Percentiles rank a stretch among this genome's conserved stretches.
These are phyloP conservation scores for Globisporangium emineosum DNA, from an alignment of 352 stramenopile species.

Conservation along the genomic window DNA sequence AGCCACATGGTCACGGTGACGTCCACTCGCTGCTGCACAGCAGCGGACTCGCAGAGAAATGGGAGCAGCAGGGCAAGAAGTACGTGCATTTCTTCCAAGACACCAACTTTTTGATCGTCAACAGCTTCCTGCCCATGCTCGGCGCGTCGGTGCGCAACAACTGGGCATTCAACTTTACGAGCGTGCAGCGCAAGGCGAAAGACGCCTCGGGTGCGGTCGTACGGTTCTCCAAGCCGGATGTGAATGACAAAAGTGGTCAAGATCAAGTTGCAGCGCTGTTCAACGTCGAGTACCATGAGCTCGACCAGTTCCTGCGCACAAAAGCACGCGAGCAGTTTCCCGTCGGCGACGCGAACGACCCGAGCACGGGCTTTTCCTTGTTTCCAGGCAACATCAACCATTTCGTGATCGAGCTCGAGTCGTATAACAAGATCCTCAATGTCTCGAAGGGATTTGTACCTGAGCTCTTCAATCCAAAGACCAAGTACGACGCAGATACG, in stretches of 20 bases:
- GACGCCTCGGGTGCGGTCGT: slow-evolving; percentile 80
- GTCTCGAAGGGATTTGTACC: slow-evolving; percentile 50
- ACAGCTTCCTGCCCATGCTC: slow-evolving; percentile 87
- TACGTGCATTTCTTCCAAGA: slow-evolving; percentile 96
- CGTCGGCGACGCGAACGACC: slow-evolving; percentile 62
- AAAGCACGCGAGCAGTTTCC: slow-evolving; percentile 38
- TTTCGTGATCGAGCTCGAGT: slow-evolving; percentile 45
- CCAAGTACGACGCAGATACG: slow-evolving; percentile 14
- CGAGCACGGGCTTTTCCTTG: slow-evolving; percentile 42
- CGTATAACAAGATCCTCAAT: slow-evolving; percentile 50
- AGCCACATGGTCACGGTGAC: slow-evolving; percentile 98
- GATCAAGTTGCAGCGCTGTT: slow-evolving; percentile 33
- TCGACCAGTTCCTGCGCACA: slow-evolving; percentile 62
- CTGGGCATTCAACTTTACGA: slow-evolving; percentile 93
- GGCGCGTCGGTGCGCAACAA: slow-evolving; percentile 82
- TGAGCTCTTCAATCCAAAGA: slow-evolving; percentile 77
- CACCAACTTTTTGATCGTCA: slow-evolving; percentile 96
- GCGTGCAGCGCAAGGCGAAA: slow-evolving; percentile 91
- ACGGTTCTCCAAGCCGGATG: slow-evolving; percentile 31
- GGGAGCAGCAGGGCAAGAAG: slow-evolving; percentile 80
- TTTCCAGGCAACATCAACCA: slow-evolving; percentile 82
- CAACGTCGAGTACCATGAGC: slow-evolving; percentile 76
- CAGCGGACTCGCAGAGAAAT: slow-evolving; percentile 66
- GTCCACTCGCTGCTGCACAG: slow-evolving; percentile 93
- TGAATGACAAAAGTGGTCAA: not conserved